phyloP scores from a whole-genome alignment of 306 rosid genomes.

The Rubus parviflorus region DNA sequence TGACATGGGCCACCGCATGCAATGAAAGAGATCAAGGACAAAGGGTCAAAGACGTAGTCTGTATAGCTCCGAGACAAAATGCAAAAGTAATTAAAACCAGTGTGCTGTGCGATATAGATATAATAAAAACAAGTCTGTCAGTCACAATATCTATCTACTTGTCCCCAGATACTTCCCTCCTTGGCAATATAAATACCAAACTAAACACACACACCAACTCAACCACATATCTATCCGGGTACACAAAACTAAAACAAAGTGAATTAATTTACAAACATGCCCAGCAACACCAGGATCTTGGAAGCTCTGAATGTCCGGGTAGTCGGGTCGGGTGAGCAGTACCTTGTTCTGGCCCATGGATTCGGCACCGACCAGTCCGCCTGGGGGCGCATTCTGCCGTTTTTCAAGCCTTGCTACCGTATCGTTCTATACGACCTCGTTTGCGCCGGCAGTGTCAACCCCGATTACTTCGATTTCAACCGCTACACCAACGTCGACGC shows the following conservation, averaged over 20 bases:
- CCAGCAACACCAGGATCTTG: slow-evolving; percentile 45
- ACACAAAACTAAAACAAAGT: too few relatives aligned
- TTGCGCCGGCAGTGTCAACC: slow-evolving; percentile 99
- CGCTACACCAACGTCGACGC: slow-evolving; percentile 88
- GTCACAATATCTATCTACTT: background rate
- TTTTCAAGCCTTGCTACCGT: slow-evolving; percentile 58
- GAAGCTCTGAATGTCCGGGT: slow-evolving; percentile 82
- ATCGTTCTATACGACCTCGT: slow-evolving; percentile 93
- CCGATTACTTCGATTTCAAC: slow-evolving; percentile 79
- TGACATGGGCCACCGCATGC: background rate
- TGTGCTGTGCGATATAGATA: too few relatives aligned
- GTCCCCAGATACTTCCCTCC: background rate
- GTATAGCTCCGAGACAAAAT: background rate
- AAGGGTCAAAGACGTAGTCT: background rate
- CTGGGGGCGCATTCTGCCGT: slow-evolving; percentile 81
- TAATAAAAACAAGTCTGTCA: background rate
- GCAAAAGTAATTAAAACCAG: background rate
- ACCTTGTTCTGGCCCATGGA: slow-evolving; percentile 81
- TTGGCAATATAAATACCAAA: background rate
- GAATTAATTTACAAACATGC: slow-evolving; percentile 6
- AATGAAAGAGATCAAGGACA: background rate
- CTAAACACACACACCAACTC: background rate
- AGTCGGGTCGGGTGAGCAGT: slow-evolving; percentile 67
- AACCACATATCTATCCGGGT: too few relatives aligned
- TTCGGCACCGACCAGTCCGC: slow-evolving; percentile 98